These are phyloP conservation scores for Penicillium sp. DNA, from an alignment of 2,329 filamentous ascomycete species.

Conservation along the genomic window DNA sequence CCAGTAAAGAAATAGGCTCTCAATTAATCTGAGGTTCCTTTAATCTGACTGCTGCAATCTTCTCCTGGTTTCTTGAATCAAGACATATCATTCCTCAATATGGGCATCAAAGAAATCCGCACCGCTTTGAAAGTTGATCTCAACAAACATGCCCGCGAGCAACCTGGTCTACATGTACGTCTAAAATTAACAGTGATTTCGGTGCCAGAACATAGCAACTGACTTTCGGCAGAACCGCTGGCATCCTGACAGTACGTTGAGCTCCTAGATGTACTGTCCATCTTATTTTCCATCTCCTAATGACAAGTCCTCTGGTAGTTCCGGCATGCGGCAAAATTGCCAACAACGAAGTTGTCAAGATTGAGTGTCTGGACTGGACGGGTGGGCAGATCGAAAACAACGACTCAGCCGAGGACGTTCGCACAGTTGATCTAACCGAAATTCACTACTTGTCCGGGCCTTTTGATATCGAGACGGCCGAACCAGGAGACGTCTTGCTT, in stretches of 20 bases:
- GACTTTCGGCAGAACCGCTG: slow-evolving; percentile 75
- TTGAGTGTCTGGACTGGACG: slow-evolving; percentile 86
- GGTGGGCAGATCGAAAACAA: slow-evolving; percentile 85
- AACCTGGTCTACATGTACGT: slow-evolving; percentile 72
- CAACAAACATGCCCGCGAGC: slow-evolving; percentile 72
- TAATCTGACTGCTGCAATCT: neutral
- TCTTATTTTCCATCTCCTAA: neutral
- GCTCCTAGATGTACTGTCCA: neutral
- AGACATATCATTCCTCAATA: slow-evolving; percentile 21
- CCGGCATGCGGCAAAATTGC: slow-evolving; percentile 75
- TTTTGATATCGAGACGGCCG: slow-evolving; percentile 82
- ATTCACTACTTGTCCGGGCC: slow-evolving; percentile 90
- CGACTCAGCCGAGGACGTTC: slow-evolving; percentile 86
- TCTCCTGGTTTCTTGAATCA: neutral
- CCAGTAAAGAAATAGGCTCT: neutral
- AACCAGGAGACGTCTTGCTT: slow-evolving; percentile 82
- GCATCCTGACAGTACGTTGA: slow-evolving; percentile 80
- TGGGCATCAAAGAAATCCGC: slow-evolving; percentile 61
- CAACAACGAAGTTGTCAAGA: slow-evolving; percentile 87
- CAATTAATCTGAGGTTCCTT: neutral
- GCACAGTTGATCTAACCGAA: slow-evolving; percentile 80
- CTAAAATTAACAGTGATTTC: slow-evolving; percentile 18
- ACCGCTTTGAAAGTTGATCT: slow-evolving; percentile 76
- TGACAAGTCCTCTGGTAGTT: slow-evolving; percentile 58
- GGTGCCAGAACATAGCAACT: slow-evolving; percentile 9